Base-by-base conservation (phyloP, 768 basidiomycete genomes). In the Boletus vinaceobasis region DNA sequence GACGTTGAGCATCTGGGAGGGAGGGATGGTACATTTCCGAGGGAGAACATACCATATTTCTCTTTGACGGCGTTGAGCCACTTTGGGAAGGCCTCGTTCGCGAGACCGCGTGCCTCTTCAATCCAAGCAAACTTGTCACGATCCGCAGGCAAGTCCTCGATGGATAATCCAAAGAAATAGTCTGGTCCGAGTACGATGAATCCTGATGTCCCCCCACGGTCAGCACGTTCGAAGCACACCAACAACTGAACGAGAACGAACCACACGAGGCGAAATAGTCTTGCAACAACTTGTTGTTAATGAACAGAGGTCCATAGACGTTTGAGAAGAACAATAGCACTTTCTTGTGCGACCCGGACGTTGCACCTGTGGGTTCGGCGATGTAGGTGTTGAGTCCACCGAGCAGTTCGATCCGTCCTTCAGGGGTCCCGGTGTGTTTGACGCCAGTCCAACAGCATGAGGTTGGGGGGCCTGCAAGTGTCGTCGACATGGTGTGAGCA, bases 171-270 rank as follows among this genome's bases (percentile, higher is more conserved):
- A 53, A 82, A 75, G 68, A 86, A 82, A 59, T 83, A 86, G 59
- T 87, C 84, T 7, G 80, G 73, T 2, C 81, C 83, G 5, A 85
- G 64, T 1, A 86, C 81, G 48, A 75, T 61, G 64, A 79, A 86
- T 0, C 84, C 84, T 86, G 31, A 7, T 5, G 3, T 8, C 9
- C 9, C n/a, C n/a, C 36, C 36, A 14, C 14, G 36, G 19, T 50
- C 50, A 60, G 26, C 15, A 21, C 43, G 14, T 23, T 13, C 39
- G 11, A 40, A 15, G 23, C 14, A 7, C 40, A n/a, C 3, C 14
- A n/a, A 17, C 15, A 2, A 40, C 9, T 15, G 6, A 26, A n/a
- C 9, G 5, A 7, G 35, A 32, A 63, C 71, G 3, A 36, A 85
- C 85, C 85, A 19, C 76, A 71, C n/a, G n/a, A n/a, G n/a, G n/a